phyloP scores from a whole-genome alignment of 441 rosid species.

The Aquilaria agallochum region DNA sequence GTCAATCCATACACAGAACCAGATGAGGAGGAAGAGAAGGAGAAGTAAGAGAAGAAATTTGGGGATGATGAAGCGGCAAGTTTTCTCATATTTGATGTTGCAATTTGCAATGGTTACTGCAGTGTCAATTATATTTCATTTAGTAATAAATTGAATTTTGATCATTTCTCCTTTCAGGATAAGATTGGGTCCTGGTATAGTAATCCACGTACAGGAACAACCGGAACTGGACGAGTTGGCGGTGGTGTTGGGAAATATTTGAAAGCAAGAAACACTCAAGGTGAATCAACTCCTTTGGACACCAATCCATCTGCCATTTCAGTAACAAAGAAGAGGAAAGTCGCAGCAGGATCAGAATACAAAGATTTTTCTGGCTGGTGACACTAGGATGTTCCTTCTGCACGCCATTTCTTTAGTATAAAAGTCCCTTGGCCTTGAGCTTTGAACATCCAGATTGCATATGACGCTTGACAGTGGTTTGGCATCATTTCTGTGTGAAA shows the following conservation, averaged over 20 bases:
- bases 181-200: constrained; percentile 95
- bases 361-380: constrained; percentile 87
- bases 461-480: too few species aligned
- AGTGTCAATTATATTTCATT: neutral
- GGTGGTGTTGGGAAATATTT: constrained; percentile 89
- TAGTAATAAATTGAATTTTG: neutral
- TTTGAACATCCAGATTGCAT: too few species aligned
- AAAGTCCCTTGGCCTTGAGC: too few species aligned
- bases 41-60: constrained; percentile 42
- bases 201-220: constrained; percentile 74
- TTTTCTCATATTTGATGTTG: constrained; percentile 5
- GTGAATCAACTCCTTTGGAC: constrained; percentile 32
- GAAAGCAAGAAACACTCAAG: constrained; percentile 54
- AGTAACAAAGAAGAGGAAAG: constrained; percentile 65
- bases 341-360: constrained; percentile 42
- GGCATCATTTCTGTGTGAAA: too few species aligned
- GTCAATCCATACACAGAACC: constrained; percentile 87
- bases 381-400: neutral
- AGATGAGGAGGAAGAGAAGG: constrained; percentile 79
- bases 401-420: too few species aligned
- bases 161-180: constrained; percentile 45
- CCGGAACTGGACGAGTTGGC: constrained; percentile 39
- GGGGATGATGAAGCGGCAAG: constrained; percentile 75
- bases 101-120: neutral
- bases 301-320: constrained; percentile 28